Percentiles rank a stretch among this genome's conserved stretches.
phyloP scores from a whole-genome alignment of 2,329 filamentous ascomycete species.

The Fusarium anguioides region DNA sequence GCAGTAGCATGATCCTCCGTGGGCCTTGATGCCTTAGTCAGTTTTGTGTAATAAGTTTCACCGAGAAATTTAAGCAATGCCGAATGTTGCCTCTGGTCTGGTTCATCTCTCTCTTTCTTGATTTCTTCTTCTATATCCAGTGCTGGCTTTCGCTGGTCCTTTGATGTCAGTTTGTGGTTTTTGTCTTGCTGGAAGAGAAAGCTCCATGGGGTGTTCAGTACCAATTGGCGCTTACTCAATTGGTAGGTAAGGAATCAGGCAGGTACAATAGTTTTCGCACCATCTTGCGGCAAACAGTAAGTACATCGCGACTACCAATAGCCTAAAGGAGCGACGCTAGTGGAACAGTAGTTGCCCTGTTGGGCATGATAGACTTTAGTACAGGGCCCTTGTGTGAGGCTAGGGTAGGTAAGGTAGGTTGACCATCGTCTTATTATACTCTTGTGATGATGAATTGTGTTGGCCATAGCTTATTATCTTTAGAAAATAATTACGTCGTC shows the following conservation, averaged over 20 bases:
- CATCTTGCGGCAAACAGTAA: background rate
- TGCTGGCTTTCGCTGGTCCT: background rate
- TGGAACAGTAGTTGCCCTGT: conserved; percentile 26
- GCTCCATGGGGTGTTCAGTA: conserved; percentile 16
- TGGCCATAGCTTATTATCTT: background rate
- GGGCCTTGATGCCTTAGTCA: conserved; percentile 34
- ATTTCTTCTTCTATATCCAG: conserved; percentile 1
- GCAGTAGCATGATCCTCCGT: conserved; percentile 18
- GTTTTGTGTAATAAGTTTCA: conserved; percentile 24
- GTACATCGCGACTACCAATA: background rate
- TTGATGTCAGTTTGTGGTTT: background rate
- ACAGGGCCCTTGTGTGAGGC: conserved; percentile 21
- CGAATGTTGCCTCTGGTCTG: background rate
- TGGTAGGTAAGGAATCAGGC: conserved; percentile 1
- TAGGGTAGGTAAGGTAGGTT: background rate
- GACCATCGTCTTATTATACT: conserved; percentile 4
- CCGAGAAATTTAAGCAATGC: conserved; percentile 26
- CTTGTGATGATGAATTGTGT: conserved; percentile 1
- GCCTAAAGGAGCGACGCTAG: conserved; percentile 23
- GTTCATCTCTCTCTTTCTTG: background rate
- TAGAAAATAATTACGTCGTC: conserved; percentile 1
- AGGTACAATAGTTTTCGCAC: background rate
- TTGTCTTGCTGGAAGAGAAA: conserved; percentile 21
- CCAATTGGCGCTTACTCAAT: conserved; percentile 8
- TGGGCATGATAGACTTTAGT: conserved; percentile 41